Base-by-base conservation (phyloP, 441 rosid genomes). In the Kokia cookei region DNA sequence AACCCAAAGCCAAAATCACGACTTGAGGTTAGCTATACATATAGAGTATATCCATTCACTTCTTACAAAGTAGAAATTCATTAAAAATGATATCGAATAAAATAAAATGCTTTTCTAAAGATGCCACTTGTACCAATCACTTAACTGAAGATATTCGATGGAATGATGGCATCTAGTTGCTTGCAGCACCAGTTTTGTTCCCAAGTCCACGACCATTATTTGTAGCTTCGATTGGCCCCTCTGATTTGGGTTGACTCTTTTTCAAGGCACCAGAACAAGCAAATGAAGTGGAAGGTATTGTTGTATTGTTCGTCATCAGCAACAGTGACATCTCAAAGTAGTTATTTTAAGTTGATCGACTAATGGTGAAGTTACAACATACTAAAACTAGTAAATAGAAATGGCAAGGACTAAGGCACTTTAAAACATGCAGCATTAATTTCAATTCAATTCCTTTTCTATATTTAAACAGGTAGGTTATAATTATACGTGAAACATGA, bases 131-230 rank as follows among this genome's bases (percentile, higher is more conserved):
- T 58, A 75, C 81, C 80, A 64, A 66, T 76, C 76, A 81, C 78
- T 80, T 82, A 0, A 83, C 60, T 57, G 84, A 83, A 48, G 89
- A 83, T 61, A 71, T 74, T 67, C 83, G 63, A 22, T 80, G 74
- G 29, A 73, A 73, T 6, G 76, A 69, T 73, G 82, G 81, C 77
- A 80, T 73, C 87, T 83, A 79, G 72, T 81, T 69, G 67, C 89
- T 76, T 54, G 81, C 74, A 71, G 78, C 75, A 69, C 85, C 84
- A 27, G 76, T 37, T 64, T 77, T 62, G 22, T 79, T 77, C 69
- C 79, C 84, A 73, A 53, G 54, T 48, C 75, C 76, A 53, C 42
- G 69, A 37, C 77, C 76, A 73, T 59, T 45, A 50, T 72, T 73
- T 48, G 79, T 57, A 58, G 72, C 75, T 50, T 81, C 83, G 50